Base-by-base conservation (phyloP, 768 basidiomycete genomes). In the Flagelloscypha sp. region DNA sequence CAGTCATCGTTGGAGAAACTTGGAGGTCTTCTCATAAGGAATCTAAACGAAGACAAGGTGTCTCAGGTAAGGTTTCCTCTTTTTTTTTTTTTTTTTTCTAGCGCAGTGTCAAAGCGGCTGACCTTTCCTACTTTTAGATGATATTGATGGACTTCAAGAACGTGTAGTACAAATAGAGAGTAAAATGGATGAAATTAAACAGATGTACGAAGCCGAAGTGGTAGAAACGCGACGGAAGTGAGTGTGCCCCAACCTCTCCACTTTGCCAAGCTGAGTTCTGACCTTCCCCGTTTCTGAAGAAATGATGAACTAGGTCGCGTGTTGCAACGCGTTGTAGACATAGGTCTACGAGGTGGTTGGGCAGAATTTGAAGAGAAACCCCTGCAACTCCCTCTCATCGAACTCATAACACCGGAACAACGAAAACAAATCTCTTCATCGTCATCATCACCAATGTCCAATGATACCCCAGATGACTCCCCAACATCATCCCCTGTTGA, bases 1-100 rank as follows among this genome's bases (percentile, higher is more conserved):
- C 56, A 0, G 63, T 90, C 5, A 88, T 92, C 38, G 40, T 88
- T 8, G 79, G 79, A 2, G 87, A 92, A 54, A 63, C 78, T 16
- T 90, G 74, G 70, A 79, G 87, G 1, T 69, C 74, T 1, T 80
- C 83, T 1, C 66, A 82, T 13, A 84, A 67, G 39, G 66, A 78
- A 40, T 68, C 76, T 0, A 82, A 73, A 50, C 76, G 82, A n/a
- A 63, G 84, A 29, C 83, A 80, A 44, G 63, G 61, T 31, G 77
- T 89, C n/a, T n/a, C n/a, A n/a, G n/a, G n/a, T n/a, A n/a, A n/a
- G n/a, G n/a, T n/a, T n/a, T n/a, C n/a, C n/a, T n/a, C n/a, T n/a
- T n/a, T n/a, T n/a, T n/a, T n/a, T n/a, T n/a, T n/a, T n/a, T n/a
- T n/a, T n/a, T n/a, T n/a, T n/a, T n/a, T n/a, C n/a, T n/a, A n/a